Conservation (phyloP, 192 early-diverging fungal species). For the Entomortierella lignicola region DNA sequence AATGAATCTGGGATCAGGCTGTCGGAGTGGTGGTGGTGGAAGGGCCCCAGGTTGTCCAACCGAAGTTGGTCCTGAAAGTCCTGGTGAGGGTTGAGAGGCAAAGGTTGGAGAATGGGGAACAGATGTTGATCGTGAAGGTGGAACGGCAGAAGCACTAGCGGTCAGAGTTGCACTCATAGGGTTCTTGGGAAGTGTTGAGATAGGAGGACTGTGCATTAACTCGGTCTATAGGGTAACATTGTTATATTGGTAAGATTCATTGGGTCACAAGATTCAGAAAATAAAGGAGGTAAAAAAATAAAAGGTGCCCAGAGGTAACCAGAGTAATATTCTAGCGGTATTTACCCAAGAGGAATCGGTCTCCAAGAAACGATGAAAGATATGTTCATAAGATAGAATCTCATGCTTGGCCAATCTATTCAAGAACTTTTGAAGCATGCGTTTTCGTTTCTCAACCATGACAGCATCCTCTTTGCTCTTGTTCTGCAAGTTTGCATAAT, state of each 20-base stretch:
- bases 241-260: not conserved
- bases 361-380: constrained; percentile 95
- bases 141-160: constrained; percentile 44
- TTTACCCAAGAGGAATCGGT: constrained; percentile 78
- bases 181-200: constrained; percentile 77
- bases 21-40: constrained; percentile 67
- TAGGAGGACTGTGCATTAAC: constrained; percentile 75
- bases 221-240: constrained; percentile 54
- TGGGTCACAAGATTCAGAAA: not conserved
- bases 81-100: constrained; percentile 19
- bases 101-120: constrained; percentile 13
- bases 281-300: not conserved
- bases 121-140: constrained; percentile 26
- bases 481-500: constrained; percentile 81
- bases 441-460: constrained; percentile 91
- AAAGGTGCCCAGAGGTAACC: not conserved
- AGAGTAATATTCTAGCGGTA: too few relatives aligned
- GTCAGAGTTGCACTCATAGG: constrained; percentile 69
- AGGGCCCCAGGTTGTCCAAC: constrained; percentile 8
- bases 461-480: constrained; percentile 92
- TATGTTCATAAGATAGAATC: constrained; percentile 85
- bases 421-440: constrained; percentile 94
- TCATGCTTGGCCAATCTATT: constrained; percentile 93
- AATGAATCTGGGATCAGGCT: constrained; percentile 87
- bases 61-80: constrained; percentile 55